phyloP scores from a whole-genome alignment of 1,139 yeast genomes.

The Sugiyamaella japonica region DNA sequence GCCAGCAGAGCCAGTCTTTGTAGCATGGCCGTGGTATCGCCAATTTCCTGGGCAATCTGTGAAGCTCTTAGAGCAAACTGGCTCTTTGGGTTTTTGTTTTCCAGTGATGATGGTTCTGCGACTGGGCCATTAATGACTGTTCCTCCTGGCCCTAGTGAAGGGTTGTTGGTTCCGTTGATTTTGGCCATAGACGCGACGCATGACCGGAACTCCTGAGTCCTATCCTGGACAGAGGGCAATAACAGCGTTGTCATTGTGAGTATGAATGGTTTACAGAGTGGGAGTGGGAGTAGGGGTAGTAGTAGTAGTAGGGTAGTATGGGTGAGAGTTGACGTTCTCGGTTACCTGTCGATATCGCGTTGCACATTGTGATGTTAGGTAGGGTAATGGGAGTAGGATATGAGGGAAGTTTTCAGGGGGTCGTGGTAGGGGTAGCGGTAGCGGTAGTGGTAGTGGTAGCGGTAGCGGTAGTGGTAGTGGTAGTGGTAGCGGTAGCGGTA shows the following conservation, averaged over 20 bases:
- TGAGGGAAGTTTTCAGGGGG: too few species aligned
- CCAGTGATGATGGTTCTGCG: slow-evolving; percentile 5
- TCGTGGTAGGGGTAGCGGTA: too few species aligned
- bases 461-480: too few species aligned
- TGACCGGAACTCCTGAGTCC: slow-evolving; percentile 84
- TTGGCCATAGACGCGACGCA: slow-evolving; percentile 73
- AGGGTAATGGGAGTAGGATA: neutral
- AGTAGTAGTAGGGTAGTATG: neutral
- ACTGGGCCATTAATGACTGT: slow-evolving; percentile 14
- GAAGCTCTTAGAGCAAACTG: slow-evolving; percentile 83
- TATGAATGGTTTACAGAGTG: neutral
- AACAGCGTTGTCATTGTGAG: slow-evolving; percentile 4
- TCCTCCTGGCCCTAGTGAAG: slow-evolving; percentile 29
- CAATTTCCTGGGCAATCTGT: slow-evolving; percentile 82
- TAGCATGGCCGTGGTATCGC: slow-evolving; percentile 81
- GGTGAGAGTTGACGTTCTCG: neutral
- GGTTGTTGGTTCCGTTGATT: slow-evolving; percentile 47
- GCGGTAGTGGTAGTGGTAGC: too few species aligned
- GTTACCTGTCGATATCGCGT: neutral
- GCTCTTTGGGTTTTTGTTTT: slow-evolving; percentile 41
- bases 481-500: too few species aligned
- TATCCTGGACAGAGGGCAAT: slow-evolving; percentile 54
- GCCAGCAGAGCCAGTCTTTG: slow-evolving; percentile 81
- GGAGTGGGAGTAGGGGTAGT: neutral
- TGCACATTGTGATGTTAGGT: neutral